These are phyloP conservation scores for Malus fusca DNA, from an alignment of 306 rosid genomes.

Conservation along the genomic window DNA sequence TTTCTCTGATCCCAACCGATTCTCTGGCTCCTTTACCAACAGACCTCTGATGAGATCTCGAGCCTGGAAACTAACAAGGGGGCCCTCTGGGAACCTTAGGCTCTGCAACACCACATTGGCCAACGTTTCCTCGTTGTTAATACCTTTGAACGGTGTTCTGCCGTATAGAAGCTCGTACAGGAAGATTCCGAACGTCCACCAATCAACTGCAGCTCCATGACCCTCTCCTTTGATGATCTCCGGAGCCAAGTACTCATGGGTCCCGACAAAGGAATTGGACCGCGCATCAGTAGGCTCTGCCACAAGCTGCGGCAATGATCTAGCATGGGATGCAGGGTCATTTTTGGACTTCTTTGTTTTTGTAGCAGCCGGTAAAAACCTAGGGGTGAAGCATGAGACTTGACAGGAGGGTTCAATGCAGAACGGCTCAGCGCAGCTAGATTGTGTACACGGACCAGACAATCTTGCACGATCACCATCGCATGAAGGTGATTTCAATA, in stretches of 20 bases:
- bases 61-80: conserved; percentile 58
- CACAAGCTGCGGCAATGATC: conserved; percentile 86
- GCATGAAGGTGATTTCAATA: conserved; percentile 43
- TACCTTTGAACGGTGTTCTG: conserved; percentile 76
- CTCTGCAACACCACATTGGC: conserved; percentile 67
- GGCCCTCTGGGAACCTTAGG: conserved; percentile 63
- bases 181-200: conserved; percentile 95
- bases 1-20: conserved; percentile 70
- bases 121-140: conserved; percentile 66
- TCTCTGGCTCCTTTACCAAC: conserved; percentile 73
- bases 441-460: conserved; percentile 59
- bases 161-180: conserved; percentile 80
- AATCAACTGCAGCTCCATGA: conserved; percentile 91
- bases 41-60: conserved; percentile 77
- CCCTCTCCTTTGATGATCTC: conserved; percentile 92
- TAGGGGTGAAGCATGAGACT: conserved; percentile 81
- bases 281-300: conserved; percentile 83
- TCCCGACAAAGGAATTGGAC: conserved; percentile 87
- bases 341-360: conserved; percentile 55
- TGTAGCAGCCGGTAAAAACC: conserved; percentile 52
- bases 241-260: conserved; percentile 88
- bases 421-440: conserved; percentile 73
- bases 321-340: conserved; percentile 42
- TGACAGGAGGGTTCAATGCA: conserved; percentile 75
- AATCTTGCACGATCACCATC: conserved; percentile 46